Evolutionary conservation across 129 eudicot genomes (phyloP), one percentile per base, ranked within the genome.

Genomic region (Tanacetum coccineum): DNA sequence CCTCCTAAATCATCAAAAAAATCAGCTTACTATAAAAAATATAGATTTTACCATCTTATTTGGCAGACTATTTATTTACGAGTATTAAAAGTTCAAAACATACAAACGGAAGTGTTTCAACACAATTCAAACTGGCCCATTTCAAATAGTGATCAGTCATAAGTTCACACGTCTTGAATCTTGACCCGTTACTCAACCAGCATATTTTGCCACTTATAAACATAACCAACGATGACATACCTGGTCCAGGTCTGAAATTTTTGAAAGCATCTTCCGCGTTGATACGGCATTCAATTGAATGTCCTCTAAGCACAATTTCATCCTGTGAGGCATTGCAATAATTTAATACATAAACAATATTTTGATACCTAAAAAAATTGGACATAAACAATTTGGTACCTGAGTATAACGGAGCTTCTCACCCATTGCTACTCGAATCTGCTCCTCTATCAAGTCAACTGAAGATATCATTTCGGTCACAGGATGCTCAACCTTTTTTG

Each of bases 231-330:
- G 62, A 55, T 64, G 46, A 40, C 70, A 49, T 65, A 89, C 99
- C 99, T 84, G 99, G 99, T 53, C 99, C 96, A 70, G 96, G 99
- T 73, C 99, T 87, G 85, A 93, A 93, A 49, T 90, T 90, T 65
- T 93, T 93, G 83, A 93, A 89, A 70, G 99, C 99, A 70, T 93
- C 99, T 83, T 93, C 99, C 20, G 99, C 99, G 64, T 93, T 93
- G 17, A 93, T 93, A 64, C 99, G 99, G 68, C 99, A 93, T 72
- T 93, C 99, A 77, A 93, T 93, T 32, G 99, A 88, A 77, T 93
- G 99, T 71, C 99, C 99, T 67, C 83, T 79, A 50, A 93, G 96
- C 76, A 84, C 95, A 58, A 93, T 89, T 71, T 93, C 99, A 65
- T 92, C 98, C 98, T 92, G 83, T 42, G 69, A 62, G 13, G 64